These are phyloP conservation scores for Rheum nobile DNA, from an alignment of 148 eudicot species.

Conservation along the genomic window DNA sequence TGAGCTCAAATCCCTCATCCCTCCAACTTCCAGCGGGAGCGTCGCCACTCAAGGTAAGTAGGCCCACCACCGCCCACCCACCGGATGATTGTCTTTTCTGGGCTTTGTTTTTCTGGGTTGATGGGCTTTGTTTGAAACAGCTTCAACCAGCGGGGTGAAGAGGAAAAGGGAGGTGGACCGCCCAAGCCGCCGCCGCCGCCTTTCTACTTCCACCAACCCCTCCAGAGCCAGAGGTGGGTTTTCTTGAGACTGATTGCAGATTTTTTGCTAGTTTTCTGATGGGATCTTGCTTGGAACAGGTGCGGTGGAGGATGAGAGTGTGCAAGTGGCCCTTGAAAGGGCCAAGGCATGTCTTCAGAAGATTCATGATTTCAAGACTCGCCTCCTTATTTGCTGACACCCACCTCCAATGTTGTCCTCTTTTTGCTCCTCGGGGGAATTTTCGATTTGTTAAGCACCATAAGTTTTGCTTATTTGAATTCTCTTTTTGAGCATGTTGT, in stretches of 20 bases:
- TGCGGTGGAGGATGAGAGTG: slow-evolving; percentile 20
- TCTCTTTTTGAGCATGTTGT: too few relatives aligned
- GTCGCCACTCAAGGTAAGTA: background rate
- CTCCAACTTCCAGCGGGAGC: background rate
- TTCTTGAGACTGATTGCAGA: too few relatives aligned
- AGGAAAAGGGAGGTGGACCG: slow-evolving; percentile 4
- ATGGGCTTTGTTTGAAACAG: background rate
- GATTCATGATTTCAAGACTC: slow-evolving; percentile 33
- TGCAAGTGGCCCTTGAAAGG: slow-evolving; percentile 34
- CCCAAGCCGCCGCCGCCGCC: too few relatives aligned
- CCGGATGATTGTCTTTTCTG: too few relatives aligned
- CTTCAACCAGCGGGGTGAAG: slow-evolving; percentile 1
- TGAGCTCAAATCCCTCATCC: slow-evolving; percentile 56
- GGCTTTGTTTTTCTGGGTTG: background rate
- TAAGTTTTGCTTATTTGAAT: too few relatives aligned
- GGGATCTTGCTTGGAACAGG: background rate
- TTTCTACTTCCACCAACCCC: too few relatives aligned
- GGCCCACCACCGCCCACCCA: too few relatives aligned
- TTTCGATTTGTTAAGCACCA: too few relatives aligned
- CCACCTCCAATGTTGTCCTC: too few relatives aligned
- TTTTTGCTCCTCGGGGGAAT: too few relatives aligned
- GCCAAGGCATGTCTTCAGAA: slow-evolving; percentile 44
- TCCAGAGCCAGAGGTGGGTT: background rate
- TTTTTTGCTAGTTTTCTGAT: background rate
- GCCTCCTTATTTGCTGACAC: background rate